Evolutionary conservation across 345 rosid genomes (phyloP), one percentile per base, ranked within the genome.

Genomic region (Microcos paniculata): DNA sequence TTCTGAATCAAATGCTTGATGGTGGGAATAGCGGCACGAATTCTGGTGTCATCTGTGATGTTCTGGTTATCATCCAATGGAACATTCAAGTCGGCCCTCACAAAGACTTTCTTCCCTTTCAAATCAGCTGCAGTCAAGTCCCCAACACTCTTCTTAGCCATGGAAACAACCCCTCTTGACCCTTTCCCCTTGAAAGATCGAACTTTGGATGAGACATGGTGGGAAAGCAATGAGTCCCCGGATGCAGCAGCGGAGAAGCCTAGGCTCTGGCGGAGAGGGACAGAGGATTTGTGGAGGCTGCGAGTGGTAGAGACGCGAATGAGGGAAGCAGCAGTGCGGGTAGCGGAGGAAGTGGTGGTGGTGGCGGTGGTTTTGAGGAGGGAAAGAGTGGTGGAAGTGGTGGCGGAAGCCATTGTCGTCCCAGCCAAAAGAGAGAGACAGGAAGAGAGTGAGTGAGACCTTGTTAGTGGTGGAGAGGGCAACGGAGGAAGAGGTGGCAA

Each of bases 141-240:
- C 49, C 94, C 96, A 9, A 96, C 96, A 80, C 98, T 96, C 91
- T 90, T 96, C 95, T 96, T 96, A 11, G 94, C 93, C 89, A 88
- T 90, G 64, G 91, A 86, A 15, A 87, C 88, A 19, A 87, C 90
- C 62, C 84, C 87, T 40, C 89, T 86, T 15, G 81, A 76, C 0
- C 84, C 82, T 72, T 81, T 87, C 0, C 87, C 82, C 13, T 70
- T 79, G 31, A 79, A 33, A 5, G 88, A 80, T 58, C 80, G 77
- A 67, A 86, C 64, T 61, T 80, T 86, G 55, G 89, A 86, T 3
- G 88, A 80, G 38, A 88, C 94, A 6, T 88, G 85, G 77, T 70
- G 59, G 49, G 86, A 71, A 71, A 91, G 76, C 35, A 80, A 81
- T 2, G 92, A 85, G 77, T 88, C 96, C 15, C 77, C 77, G 24